These are phyloP conservation scores for Colletotrichum endophyticum DNA, from an alignment of 2,329 filamentous ascomycete species.

Conservation along the genomic window DNA sequence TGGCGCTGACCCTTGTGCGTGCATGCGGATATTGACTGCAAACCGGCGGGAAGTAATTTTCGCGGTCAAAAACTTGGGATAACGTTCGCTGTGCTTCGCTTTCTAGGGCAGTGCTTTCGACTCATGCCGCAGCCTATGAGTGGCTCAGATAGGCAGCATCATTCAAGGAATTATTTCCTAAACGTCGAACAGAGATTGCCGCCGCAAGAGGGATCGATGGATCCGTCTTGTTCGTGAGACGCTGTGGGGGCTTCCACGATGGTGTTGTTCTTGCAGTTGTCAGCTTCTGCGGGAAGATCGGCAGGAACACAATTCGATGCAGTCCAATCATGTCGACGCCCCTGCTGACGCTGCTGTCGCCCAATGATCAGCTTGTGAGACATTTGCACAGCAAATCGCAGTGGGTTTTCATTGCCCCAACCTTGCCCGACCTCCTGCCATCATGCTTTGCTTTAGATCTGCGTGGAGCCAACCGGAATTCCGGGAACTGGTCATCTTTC, in stretches of 20 bases:
- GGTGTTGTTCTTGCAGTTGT: not conserved
- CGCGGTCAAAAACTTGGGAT: not conserved
- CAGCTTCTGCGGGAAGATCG: not conserved
- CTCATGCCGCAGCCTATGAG: not conserved
- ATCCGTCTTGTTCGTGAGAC: not conserved
- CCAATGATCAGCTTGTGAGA: not conserved
- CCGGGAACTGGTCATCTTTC: not conserved
- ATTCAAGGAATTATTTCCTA: not conserved
- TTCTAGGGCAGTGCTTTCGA: not conserved
- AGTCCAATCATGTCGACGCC: not conserved
- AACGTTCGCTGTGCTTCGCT: not conserved
- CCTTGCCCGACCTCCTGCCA: not conserved
- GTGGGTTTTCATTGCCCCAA: accelerated
- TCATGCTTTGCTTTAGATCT: not conserved
- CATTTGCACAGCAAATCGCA: not conserved
- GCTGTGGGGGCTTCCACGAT: not conserved
- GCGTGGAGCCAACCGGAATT: accelerated
- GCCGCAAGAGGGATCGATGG: not conserved
- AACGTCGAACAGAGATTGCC: not conserved
- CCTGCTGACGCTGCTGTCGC: accelerated
- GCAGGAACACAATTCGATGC: not conserved
- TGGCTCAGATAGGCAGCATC: not conserved
- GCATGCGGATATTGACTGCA: not conserved
- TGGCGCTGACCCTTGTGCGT: not conserved
- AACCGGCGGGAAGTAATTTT: not conserved